Evolutionary conservation across 768 basidiomycete species (phyloP), one percentile per base, ranked within the genome.

Genomic region (Kwoniella dendrophila): DNA sequence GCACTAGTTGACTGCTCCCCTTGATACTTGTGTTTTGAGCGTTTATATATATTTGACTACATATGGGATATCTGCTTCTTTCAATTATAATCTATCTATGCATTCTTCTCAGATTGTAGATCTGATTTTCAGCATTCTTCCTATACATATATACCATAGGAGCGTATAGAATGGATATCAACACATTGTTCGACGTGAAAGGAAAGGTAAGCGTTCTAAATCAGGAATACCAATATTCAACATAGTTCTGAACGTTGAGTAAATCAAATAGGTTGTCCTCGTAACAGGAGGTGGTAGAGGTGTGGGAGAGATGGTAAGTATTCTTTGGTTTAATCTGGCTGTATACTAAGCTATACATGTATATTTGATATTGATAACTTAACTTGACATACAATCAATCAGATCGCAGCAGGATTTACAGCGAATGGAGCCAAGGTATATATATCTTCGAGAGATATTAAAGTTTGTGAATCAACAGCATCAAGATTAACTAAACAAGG

Each of bases 241-340:
- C 41, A 14, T 1, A 27, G 14, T 32, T 26, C 41, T 45, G 22
- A 32, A 20, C 34, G 11, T 16, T 30, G n/a, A n/a, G n/a, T n/a
- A n/a, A n/a, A n/a, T n/a, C n/a, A n/a, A n/a, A 34, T 36, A 77
- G 73, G 73, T 79, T 16, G 85, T 86, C 4, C 80, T 88, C 24
- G 82, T 87, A 38, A 87, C 86, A 3, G 88, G 88, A 6, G 88
- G 87, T 11, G 85, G 84, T 29, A 80, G 85, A 59, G 87, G 87
- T 4, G 83, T 88, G 30, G 86, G 87, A 4, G 87, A 85, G 79
- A 86, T 86, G 85, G 85, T 83, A 51, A 63, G 80, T 75, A 38
- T 12, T 56, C 22, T 10, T 24, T 49, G 34, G 16, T 30, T 41
- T 36, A 27, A 12, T 45, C 27, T 22, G 29, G n/a, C n/a, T n/a